Conservation (phyloP, 805 yeast species). For the Lachancea fermentati region DNA sequence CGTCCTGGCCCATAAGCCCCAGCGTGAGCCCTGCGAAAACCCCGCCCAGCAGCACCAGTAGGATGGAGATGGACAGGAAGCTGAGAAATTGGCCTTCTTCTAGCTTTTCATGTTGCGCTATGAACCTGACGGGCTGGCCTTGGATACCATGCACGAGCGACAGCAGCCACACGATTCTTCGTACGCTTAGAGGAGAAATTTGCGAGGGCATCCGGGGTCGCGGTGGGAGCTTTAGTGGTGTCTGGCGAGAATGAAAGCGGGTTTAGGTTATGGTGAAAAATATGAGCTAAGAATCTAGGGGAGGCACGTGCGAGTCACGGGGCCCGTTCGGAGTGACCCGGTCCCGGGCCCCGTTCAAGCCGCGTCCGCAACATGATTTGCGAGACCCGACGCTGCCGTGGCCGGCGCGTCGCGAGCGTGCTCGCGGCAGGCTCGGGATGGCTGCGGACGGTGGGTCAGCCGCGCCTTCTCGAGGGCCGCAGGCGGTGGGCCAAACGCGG, state of each 20-base stretch:
- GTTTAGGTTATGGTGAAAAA: too few species aligned
- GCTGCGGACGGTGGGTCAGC: too few species aligned
- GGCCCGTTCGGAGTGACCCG: not conserved
- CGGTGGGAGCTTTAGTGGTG: not conserved
- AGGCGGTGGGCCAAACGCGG: too few species aligned
- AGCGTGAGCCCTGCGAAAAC: slow-evolving; percentile 92
- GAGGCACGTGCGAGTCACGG: not conserved
- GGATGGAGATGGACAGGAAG: slow-evolving; percentile 48
- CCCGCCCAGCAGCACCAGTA: slow-evolving; percentile 72
- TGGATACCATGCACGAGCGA: slow-evolving; percentile 7
- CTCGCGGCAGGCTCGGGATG: too few species aligned
- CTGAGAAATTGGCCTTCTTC: slow-evolving; percentile 35
- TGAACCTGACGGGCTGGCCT: slow-evolving; percentile 4
- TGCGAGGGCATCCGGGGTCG: not conserved
- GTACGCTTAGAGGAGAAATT: slow-evolving; percentile 3
- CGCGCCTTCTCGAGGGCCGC: too few species aligned
- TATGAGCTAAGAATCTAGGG: too few species aligned
- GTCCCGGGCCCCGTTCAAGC: too few species aligned
- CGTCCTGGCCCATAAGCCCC: slow-evolving; percentile 97
- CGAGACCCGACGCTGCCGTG: too few species aligned
- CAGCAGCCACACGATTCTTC: slow-evolving; percentile 6
- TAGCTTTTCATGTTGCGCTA: not conserved
- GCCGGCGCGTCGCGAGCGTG: too few species aligned
- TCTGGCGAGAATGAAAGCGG: too few species aligned
- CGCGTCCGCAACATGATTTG: too few species aligned